phyloP scores from a whole-genome alignment of 352 stramenopile genomes.

The Pythium coloratum region DNA sequence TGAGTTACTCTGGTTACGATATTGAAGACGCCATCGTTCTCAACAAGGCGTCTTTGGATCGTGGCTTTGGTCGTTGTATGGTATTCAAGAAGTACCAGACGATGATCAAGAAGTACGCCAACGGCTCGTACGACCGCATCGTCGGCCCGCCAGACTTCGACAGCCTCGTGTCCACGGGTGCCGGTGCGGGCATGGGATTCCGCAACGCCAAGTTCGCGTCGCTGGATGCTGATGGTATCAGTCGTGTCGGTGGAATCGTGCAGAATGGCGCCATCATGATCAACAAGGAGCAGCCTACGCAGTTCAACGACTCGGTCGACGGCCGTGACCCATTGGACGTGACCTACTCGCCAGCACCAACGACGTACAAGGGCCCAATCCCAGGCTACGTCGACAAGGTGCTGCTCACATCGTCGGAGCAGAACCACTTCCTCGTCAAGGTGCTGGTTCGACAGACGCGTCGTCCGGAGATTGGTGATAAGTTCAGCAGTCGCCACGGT shows the following conservation, averaged over 20 bases:
- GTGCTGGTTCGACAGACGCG: conserved; percentile 95
- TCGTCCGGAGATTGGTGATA: conserved; percentile 99
- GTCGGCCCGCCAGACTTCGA: conserved; percentile 90
- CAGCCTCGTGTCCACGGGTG: conserved; percentile 53
- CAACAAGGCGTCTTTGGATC: conserved; percentile 96
- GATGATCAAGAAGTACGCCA: conserved; percentile 97
- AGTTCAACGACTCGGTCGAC: conserved; percentile 90
- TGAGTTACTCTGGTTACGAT: conserved; percentile 99
- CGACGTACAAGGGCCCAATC: conserved; percentile 95
- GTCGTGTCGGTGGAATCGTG: conserved; percentile 79
- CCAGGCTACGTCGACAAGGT: conserved; percentile 99
- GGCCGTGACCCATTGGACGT: conserved; percentile 73
- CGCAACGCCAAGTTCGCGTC: conserved; percentile 91
- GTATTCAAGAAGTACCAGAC: conserved; percentile 98
- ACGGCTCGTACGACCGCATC: conserved; percentile 95
- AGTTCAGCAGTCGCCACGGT: conserved; percentile 99
- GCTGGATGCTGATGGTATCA: conserved; percentile 97
- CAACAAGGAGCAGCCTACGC: conserved; percentile 97
- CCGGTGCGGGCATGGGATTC: conserved; percentile 53
- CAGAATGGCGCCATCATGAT: conserved; percentile 97
- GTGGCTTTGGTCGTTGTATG: conserved; percentile 99
- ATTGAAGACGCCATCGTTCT: conserved; percentile 99
- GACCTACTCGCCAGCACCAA: conserved; percentile 83
- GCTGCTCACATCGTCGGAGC: conserved; percentile 97
- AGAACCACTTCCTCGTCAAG: conserved; percentile 98